Base-by-base conservation (phyloP, 2,329 filamentous ascomycete species). In the Lachnellula hyalina region DNA sequence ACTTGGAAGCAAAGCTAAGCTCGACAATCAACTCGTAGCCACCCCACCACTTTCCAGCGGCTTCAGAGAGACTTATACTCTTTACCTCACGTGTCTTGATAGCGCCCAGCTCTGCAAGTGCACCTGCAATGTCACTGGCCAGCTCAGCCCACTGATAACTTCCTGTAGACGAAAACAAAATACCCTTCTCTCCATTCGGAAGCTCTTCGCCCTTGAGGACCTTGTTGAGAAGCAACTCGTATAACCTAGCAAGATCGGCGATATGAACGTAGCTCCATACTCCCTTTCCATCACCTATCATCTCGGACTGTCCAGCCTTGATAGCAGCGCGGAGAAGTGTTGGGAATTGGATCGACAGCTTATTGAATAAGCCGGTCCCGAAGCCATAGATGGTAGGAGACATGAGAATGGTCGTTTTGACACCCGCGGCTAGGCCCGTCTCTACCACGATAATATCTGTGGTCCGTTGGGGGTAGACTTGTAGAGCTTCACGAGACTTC, bases 351-450 rank as follows among this genome's bases (percentile, higher is more conserved):
- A 73, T 67, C 7, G 70, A 73, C 1, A 57, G 51, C 6, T 56
- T 65, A 48, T 77, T 73, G 61, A 74, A 76, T 0, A 68, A 54
- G 0, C 75, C 76, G 0, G 62, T 67, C 1, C 75, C 74, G 0
- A 61, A 51, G 17, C 78, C 77, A 59, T 74, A 81, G 47, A 81
- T 76, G 2, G 70, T 71, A 0, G 75, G 75, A 0, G 70, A 66
- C 71, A 77, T 79, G 51, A 81, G 67, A 38, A 77, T 68, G 36
- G 72, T 62, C 0, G 77, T 75, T 54, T 72, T 71, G 4, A 81
- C 71, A 2, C 71, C 70, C 0, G 67, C 35, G n/a, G 67, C 63
- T 8, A 73, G 54, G 2, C 74, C 73, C 0, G 67, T 65, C 9
- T 75, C 69, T 0, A 77, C 60, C 12, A 77, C 72, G 2, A 63